These are phyloP conservation scores for Naegleria gruberi DNA, from an alignment of 208 protist species.

Conservation along the genomic window DNA sequence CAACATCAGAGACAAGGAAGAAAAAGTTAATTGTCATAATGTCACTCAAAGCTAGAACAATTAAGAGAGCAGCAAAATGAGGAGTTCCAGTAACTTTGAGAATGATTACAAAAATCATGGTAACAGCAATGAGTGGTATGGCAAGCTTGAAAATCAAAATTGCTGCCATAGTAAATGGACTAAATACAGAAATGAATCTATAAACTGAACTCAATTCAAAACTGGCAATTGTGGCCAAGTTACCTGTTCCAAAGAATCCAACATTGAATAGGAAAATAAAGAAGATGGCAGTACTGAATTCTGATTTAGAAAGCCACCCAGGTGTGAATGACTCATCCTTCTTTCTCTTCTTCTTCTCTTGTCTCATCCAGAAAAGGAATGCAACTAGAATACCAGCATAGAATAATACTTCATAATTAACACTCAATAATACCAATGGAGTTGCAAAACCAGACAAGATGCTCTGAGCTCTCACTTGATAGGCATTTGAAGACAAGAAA, in stretches of 20 bases:
- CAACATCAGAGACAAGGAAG: constrained; percentile 13
- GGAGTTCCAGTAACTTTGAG: not conserved
- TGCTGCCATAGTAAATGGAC: constrained; percentile 26
- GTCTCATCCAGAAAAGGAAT: not conserved
- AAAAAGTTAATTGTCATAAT: constrained; percentile 33
- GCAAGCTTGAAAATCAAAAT: constrained; percentile 33
- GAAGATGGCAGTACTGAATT: not conserved
- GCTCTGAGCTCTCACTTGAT: constrained; percentile 3
- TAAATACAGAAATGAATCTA: constrained; percentile 32
- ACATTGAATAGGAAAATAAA: constrained; percentile 33
- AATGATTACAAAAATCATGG: constrained; percentile 9
- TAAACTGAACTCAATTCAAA: constrained; percentile 32
- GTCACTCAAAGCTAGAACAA: constrained; percentile 23
- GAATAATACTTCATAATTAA: constrained; percentile 31
- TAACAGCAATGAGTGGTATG: constrained; percentile 24
- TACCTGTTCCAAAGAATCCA: constrained; percentile 37
- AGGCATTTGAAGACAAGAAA: not conserved
- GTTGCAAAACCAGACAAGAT: not conserved
- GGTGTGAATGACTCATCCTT: not conserved
- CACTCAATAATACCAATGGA: constrained; percentile 30
- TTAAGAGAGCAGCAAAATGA: not conserved
- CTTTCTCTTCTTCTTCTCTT: not conserved
- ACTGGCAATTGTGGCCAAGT: constrained; percentile 30
- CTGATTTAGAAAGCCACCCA: not conserved
- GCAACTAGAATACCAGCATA: not conserved